Percentiles rank a stretch among this genome's conserved stretches.
These are phyloP conservation scores for Cinnamomum chago DNA, from an alignment of 164 flowering plant genomes.

Conservation along the genomic window DNA sequence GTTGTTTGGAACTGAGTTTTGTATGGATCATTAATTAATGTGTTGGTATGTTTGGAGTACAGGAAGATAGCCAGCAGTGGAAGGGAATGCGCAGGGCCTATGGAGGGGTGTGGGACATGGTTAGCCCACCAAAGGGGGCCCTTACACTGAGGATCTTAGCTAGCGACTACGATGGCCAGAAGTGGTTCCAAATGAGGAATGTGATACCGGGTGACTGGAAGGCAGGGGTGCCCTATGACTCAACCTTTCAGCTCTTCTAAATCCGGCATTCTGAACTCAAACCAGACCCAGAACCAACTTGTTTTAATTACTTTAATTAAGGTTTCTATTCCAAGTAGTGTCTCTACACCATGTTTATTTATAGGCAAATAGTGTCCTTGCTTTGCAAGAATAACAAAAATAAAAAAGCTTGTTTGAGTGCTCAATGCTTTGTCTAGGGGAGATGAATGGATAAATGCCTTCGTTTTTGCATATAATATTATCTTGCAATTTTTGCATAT, in stretches of 20 bases:
- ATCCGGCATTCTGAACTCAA: too few relatives aligned
- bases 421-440: background rate
- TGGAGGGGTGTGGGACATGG: constrained; percentile 51
- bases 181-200: constrained; percentile 40
- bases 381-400: background rate
- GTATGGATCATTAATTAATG: background rate
- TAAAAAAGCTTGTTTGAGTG: background rate
- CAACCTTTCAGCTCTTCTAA: constrained; percentile 44
- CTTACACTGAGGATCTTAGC: constrained; percentile 52
- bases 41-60: constrained; percentile 2
- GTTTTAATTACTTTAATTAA: too few relatives aligned
- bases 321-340: too few relatives aligned
- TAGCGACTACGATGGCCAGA: constrained; percentile 31
- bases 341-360: too few relatives aligned
- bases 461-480: too few relatives aligned
- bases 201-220: constrained; percentile 65
- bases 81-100: constrained; percentile 56
- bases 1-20: background rate
- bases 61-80: constrained; percentile 77
- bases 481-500: background rate
- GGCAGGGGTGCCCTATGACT: constrained; percentile 60
- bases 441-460: background rate
- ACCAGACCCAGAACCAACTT: background rate
- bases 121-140: constrained; percentile 34
- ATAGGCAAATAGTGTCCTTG: background rate